Evolutionary conservation across 1,139 yeast genomes (phyloP).

Genomic region (Candida pseudoviswanathii): DNA sequence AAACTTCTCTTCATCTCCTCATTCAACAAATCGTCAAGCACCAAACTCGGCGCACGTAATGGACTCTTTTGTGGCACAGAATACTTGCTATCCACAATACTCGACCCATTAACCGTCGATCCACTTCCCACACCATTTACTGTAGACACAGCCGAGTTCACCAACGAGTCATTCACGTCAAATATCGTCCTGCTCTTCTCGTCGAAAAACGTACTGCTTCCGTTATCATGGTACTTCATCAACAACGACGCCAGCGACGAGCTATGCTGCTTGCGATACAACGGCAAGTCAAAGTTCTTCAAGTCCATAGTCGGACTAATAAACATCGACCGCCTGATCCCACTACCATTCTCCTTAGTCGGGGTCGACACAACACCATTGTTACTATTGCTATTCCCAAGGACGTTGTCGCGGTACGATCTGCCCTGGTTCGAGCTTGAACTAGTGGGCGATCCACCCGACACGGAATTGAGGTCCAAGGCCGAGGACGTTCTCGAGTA

Average conservation of each 20-base stretch:
- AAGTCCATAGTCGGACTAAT: conserved; percentile 35
- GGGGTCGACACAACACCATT: too few relatives aligned
- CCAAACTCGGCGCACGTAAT: conserved; percentile 29
- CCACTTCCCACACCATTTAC: too few relatives aligned
- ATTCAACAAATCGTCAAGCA: conserved; percentile 29
- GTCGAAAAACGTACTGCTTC: neutral
- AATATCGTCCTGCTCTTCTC: neutral
- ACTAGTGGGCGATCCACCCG: conserved; percentile 6
- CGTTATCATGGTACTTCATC: neutral
- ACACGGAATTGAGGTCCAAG: neutral
- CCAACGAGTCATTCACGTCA: neutral
- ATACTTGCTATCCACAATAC: neutral
- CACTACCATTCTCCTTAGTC: conserved; percentile 12
- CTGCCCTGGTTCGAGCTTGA: conserved; percentile 12
- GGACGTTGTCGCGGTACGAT: conserved; percentile 10
- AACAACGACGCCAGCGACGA: conserved; percentile 10
- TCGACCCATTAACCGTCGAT: conserved; percentile 1
- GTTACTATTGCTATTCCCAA: conserved; percentile 19
- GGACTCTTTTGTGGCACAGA: conserved; percentile 5
- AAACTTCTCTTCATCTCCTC: conserved; percentile 1
- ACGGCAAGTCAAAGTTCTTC: conserved; percentile 22
- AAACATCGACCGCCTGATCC: conserved; percentile 42
- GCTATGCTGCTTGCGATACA: conserved; percentile 18
- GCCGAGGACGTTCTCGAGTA: conserved; percentile 12
- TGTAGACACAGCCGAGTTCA: neutral